Conservation (phyloP, 2,329 filamentous ascomycete species). For the Colletotrichum limetticola region DNA sequence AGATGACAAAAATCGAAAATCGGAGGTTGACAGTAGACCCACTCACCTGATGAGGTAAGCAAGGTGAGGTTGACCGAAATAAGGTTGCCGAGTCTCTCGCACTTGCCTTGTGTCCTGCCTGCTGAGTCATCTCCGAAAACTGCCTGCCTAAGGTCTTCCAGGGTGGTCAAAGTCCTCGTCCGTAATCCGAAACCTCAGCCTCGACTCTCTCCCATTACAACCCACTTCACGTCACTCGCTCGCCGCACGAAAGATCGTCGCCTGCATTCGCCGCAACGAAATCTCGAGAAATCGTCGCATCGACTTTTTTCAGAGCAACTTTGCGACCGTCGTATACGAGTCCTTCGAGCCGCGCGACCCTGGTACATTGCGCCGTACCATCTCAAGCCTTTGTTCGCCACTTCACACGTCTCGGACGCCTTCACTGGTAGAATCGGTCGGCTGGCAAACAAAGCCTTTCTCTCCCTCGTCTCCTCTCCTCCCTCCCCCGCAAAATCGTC, state of each 20-base stretch:
- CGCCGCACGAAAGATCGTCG: constrained; percentile 47
- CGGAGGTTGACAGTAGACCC: background rate
- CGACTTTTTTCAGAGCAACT: constrained; percentile 35
- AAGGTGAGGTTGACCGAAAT: background rate
- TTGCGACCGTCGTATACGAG: constrained; percentile 36
- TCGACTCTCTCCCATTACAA: constrained; percentile 36
- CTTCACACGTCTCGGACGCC: constrained; percentile 60
- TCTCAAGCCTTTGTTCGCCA: constrained; percentile 37
- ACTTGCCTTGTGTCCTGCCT: background rate
- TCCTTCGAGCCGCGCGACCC: constrained; percentile 49
- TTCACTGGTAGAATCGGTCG: constrained; percentile 64
- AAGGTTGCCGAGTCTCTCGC: background rate
- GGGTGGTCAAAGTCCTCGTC: constrained; percentile 16
- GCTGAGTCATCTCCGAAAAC: constrained; percentile 24
- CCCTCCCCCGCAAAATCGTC: background rate
- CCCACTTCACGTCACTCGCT: constrained; percentile 42
- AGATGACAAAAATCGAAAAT: background rate
- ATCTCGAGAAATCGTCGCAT: constrained; percentile 33
- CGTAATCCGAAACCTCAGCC: constrained; percentile 25
- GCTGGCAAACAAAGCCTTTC: constrained; percentile 19
- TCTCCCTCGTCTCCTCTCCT: constrained; percentile 1
- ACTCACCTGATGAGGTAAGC: background rate
- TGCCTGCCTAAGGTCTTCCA: background rate
- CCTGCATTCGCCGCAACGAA: constrained; percentile 41
- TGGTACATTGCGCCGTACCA: constrained; percentile 30